phyloP scores from a whole-genome alignment of 202 grass and related monocot genomes.

The Setaria italica region DNA sequence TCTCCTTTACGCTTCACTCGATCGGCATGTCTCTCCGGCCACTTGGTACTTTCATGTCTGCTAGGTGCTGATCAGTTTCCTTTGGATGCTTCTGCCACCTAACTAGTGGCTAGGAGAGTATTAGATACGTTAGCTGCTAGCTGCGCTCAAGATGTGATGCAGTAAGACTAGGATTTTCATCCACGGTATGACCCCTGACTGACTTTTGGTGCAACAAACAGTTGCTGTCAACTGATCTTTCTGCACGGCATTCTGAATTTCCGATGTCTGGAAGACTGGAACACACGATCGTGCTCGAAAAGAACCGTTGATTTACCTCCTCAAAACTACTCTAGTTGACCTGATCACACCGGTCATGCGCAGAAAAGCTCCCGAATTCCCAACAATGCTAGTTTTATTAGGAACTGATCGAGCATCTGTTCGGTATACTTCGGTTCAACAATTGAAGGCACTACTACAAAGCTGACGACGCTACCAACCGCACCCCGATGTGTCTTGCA shows the following conservation, averaged over 20 bases:
- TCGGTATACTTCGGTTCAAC: not conserved
- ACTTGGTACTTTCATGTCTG: not conserved
- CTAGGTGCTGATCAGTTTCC: not conserved
- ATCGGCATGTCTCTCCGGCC: not conserved
- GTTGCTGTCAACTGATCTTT: not conserved
- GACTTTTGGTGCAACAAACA: not conserved
- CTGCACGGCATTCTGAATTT: not conserved
- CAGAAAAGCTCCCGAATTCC: not conserved
- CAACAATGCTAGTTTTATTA: not conserved
- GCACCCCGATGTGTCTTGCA: constrained; percentile 13
- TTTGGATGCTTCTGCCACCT: not conserved
- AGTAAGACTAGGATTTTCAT: no score
- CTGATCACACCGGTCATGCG: not conserved
- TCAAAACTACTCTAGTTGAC: not conserved
- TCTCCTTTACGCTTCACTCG: not conserved
- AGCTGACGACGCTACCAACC: not conserved
- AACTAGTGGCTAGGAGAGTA: no score
- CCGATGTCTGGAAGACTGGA: not conserved
- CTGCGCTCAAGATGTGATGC: no score
- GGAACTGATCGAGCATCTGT: not conserved
- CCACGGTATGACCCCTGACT: no score
- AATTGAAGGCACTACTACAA: not conserved
- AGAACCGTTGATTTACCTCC: no score
- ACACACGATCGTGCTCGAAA: not conserved
- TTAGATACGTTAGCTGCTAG: no score